Conservation (phyloP, 352 stramenopile species). For the Phytophthora podocarpi region DNA sequence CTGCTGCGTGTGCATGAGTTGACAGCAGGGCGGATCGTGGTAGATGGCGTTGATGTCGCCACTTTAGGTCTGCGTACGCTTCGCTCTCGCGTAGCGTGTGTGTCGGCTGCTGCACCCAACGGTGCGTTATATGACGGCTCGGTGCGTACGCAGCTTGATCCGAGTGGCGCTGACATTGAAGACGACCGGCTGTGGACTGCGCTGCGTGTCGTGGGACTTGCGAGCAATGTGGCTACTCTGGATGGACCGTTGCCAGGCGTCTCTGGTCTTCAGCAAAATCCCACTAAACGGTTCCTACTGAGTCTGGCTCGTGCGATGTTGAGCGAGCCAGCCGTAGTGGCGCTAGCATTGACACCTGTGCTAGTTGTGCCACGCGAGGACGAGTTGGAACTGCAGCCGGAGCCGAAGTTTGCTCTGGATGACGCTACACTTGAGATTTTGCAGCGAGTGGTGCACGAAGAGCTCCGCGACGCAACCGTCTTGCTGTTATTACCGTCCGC, state of each 20-base stretch:
- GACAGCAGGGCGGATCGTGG: slow-evolving; percentile 84
- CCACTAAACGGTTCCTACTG: slow-evolving; percentile 97
- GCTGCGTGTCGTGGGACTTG: slow-evolving; percentile 57
- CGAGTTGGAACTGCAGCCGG: slow-evolving; percentile 13
- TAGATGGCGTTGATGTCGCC: slow-evolving; percentile 92
- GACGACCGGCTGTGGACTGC: slow-evolving; percentile 41
- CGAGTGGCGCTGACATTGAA: slow-evolving; percentile 61
- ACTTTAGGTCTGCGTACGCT: slow-evolving; percentile 88
- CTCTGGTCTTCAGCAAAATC: slow-evolving; percentile 87
- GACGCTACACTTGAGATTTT: slow-evolving; percentile 73
- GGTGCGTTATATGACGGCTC: slow-evolving; percentile 89
- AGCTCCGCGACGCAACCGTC: slow-evolving; percentile 93
- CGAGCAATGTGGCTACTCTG: slow-evolving; percentile 67
- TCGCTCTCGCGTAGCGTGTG: slow-evolving; percentile 90
- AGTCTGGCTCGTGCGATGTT: slow-evolving; percentile 96
- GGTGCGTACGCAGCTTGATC: slow-evolving; percentile 93
- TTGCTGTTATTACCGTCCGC: slow-evolving; percentile 96
- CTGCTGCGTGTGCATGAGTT: slow-evolving; percentile 95
- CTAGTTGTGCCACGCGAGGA: slow-evolving; percentile 23
- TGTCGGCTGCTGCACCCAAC: slow-evolving; percentile 94
- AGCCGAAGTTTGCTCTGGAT: slow-evolving; percentile 38
- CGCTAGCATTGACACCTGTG: slow-evolving; percentile 60
- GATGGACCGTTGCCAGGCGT: slow-evolving; percentile 60
- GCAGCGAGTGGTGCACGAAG: slow-evolving; percentile 80
- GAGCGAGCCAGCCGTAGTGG: slow-evolving; percentile 82